These are phyloP conservation scores for Coprinopsis strossmayeri DNA, from an alignment of 768 basidiomycete genomes.

Conservation along the genomic window DNA sequence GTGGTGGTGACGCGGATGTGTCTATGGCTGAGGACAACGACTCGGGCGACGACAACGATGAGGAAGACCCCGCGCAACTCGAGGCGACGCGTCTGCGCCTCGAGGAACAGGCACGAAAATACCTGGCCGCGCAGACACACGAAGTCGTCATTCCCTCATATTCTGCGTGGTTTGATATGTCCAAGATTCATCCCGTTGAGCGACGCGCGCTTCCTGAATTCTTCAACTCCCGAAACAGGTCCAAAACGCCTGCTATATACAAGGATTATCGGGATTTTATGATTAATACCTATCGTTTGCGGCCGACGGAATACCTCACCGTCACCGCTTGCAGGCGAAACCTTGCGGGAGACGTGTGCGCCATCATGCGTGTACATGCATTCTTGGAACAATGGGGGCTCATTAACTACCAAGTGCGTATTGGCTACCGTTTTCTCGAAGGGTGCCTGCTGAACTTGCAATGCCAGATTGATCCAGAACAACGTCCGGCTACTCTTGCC, in stretches of 20 bases:
- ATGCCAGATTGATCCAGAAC: constrained; percentile 92
- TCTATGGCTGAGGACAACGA: constrained; percentile 81
- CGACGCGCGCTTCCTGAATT: constrained; percentile 92
- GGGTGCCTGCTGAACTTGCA: constrained; percentile 1
- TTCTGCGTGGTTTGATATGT: constrained; percentile 97
- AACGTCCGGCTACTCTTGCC: constrained; percentile 86
- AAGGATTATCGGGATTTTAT: constrained; percentile 99
- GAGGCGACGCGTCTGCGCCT: constrained; percentile 74
- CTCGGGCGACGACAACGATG: constrained; percentile 76
- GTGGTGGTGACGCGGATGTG: constrained; percentile 46
- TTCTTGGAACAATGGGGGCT: constrained; percentile 99
- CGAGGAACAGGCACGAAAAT: constrained; percentile 86
- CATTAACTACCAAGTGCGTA: constrained; percentile 91
- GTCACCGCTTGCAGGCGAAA: constrained; percentile 96
- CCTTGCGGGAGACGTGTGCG: constrained; percentile 95
- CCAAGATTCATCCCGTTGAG: constrained; percentile 89
- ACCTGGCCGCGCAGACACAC: constrained; percentile 95
- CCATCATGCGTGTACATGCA: constrained; percentile 97
- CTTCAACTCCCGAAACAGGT: constrained; percentile 92
- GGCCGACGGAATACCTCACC: constrained; percentile 93
- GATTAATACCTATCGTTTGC: constrained; percentile 95
- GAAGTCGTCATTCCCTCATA: constrained; percentile 97
- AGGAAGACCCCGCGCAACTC: constrained; percentile 78
- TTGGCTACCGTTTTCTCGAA: background rate
- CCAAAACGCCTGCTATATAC: constrained; percentile 95